Percentiles rank a stretch among this genome's conserved stretches.
Evolutionary conservation across 1,284 basidiomycete species (phyloP).

Genomic region (Irpex lacteus): DNA sequence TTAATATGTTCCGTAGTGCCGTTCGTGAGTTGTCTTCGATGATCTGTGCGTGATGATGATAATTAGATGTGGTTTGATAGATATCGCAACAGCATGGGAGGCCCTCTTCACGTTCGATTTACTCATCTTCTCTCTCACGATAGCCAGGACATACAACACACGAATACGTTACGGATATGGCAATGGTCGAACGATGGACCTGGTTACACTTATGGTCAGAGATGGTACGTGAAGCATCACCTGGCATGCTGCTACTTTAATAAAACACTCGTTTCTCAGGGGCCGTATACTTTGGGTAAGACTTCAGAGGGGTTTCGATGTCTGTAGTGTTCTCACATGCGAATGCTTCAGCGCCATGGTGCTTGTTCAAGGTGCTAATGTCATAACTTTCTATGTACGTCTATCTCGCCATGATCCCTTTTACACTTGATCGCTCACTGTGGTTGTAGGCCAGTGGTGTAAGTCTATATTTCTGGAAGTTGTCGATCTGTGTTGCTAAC

Average conservation of each 20-base stretch:
- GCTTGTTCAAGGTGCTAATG: conserved; percentile 13
- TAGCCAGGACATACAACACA: conserved; percentile 13
- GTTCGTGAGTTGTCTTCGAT: conserved; percentile 7
- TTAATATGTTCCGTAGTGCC: neutral
- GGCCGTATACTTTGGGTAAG: conserved; percentile 18
- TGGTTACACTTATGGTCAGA: conserved; percentile 11
- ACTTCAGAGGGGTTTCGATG: neutral
- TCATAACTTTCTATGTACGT: conserved; percentile 17
- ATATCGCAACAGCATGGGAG: conserved; percentile 16
- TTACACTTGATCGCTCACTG: neutral
- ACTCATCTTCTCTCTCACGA: conserved; percentile 13
- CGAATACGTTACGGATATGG: neutral
- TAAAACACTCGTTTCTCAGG: conserved; percentile 1
- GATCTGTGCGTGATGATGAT: too few species aligned
- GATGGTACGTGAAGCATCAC: conserved; percentile 13
- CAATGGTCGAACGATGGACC: neutral
- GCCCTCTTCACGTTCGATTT: conserved; percentile 13
- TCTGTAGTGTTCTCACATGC: neutral
- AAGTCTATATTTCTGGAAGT: neutral
- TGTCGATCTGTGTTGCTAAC: neutral
- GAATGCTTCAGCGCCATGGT: conserved; percentile 14
- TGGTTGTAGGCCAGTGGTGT: neutral
- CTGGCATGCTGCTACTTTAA: neutral
- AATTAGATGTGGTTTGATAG: neutral
- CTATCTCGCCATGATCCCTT: neutral